Percentiles rank a stretch among this genome's conserved stretches.
Conservation (phyloP, 306 rosid species). For the Quercus berberidifolia region DNA sequence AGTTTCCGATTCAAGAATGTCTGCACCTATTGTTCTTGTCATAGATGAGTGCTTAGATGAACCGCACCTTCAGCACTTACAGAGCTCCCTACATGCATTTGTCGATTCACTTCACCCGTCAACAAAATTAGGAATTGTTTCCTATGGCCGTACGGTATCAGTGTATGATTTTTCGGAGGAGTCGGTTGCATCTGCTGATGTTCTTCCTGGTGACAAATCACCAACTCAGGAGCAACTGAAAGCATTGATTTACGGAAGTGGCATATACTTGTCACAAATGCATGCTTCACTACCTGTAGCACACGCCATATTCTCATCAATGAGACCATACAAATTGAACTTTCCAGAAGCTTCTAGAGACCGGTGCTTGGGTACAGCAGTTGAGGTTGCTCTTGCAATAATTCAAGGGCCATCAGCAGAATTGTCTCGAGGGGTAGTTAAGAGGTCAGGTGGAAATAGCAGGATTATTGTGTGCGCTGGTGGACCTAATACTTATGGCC, state of each 20-base stretch:
- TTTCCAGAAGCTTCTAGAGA: slow-evolving; percentile 90
- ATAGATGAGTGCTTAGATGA: slow-evolving; percentile 94
- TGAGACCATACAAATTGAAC: slow-evolving; percentile 74
- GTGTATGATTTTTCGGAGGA: slow-evolving; percentile 90
- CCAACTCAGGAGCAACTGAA: slow-evolving; percentile 72
- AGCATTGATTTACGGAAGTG: slow-evolving; percentile 82
- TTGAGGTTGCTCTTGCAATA: slow-evolving; percentile 93
- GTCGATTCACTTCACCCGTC: slow-evolving; percentile 84
- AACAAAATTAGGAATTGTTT: slow-evolving; percentile 81
- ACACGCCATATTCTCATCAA: slow-evolving; percentile 84
- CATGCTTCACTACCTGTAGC: slow-evolving; percentile 92
- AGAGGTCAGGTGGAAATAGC: slow-evolving; percentile 83
- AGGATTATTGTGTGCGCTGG: slow-evolving; percentile 95
- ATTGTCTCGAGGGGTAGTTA: slow-evolving; percentile 80
- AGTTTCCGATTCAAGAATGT: slow-evolving; percentile 86
- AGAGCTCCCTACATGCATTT: slow-evolving; percentile 95
- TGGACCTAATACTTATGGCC: slow-evolving; percentile 93
- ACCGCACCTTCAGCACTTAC: slow-evolving; percentile 86
- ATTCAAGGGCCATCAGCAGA: slow-evolving; percentile 96
- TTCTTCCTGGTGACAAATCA: slow-evolving; percentile 90
- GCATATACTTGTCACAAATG: slow-evolving; percentile 91
- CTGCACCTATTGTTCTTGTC: slow-evolving; percentile 88
- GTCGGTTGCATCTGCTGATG: slow-evolving; percentile 89
- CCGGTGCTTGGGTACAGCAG: slow-evolving; percentile 93
- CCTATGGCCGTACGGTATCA: slow-evolving; percentile 87